Percentiles rank a stretch among this genome's conserved stretches.
phyloP scores from a whole-genome alignment of 306 rosid species.

The Rosa multiflora region DNA sequence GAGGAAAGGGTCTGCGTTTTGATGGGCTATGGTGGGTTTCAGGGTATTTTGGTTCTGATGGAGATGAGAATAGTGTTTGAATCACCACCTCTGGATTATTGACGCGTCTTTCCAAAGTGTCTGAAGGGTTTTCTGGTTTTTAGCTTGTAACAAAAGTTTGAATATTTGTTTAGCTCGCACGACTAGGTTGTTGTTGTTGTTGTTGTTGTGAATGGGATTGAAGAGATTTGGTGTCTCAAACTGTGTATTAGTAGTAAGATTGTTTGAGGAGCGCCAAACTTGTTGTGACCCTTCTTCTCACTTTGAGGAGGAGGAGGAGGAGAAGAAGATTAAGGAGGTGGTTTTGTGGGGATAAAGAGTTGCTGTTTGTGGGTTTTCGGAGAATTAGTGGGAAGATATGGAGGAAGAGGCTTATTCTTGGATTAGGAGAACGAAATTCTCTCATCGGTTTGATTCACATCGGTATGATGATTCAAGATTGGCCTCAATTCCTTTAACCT shows the following conservation, averaged over 20 bases:
- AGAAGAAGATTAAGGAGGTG: slow-evolving; percentile 24
- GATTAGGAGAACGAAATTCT: slow-evolving; percentile 78
- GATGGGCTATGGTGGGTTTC: slow-evolving; percentile 40
- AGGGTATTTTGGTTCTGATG: slow-evolving; percentile 38
- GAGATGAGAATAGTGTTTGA: slow-evolving; percentile 40
- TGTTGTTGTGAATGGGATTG: slow-evolving; percentile 42
- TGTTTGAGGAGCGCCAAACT: slow-evolving; percentile 25
- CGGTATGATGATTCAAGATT: slow-evolving; percentile 62
- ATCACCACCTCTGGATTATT: slow-evolving; percentile 29
- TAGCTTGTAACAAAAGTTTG: slow-evolving; percentile 20
- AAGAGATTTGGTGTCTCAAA: slow-evolving; percentile 30
- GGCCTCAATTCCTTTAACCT: slow-evolving; percentile 30
- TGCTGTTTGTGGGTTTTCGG: slow-evolving; percentile 23
- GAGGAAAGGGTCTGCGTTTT: slow-evolving; percentile 21
- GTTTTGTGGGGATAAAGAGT: slow-evolving; percentile 25
- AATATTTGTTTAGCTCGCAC: slow-evolving; percentile 17
- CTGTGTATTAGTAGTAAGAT: slow-evolving; percentile 16
- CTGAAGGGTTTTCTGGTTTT: slow-evolving; percentile 39
- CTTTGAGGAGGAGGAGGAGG: slow-evolving; percentile 18
- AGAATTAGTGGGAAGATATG: slow-evolving; percentile 39
- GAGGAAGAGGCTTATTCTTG: slow-evolving; percentile 70
- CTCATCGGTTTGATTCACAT: slow-evolving; percentile 93
- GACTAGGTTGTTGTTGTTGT: not conserved
- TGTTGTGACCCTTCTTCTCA: slow-evolving; percentile 36
- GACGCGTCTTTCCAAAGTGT: slow-evolving; percentile 24